Evolutionary conservation across 306 rosid genomes (phyloP).

Genomic region (Pueraria montana): DNA sequence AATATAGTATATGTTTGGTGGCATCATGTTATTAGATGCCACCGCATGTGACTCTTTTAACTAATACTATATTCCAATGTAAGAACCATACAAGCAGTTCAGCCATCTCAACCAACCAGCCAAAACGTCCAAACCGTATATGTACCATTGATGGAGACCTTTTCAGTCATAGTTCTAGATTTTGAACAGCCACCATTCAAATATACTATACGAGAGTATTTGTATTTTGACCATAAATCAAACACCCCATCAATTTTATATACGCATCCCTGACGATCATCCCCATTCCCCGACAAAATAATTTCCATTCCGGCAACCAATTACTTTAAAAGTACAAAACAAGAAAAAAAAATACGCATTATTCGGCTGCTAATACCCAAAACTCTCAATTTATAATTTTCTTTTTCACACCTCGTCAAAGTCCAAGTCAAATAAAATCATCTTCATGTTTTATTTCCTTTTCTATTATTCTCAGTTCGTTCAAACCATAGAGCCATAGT

Average conservation of each 20-base stretch:
- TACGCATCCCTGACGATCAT: neutral
- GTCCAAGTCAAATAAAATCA: conserved; percentile 50
- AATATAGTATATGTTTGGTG: neutral
- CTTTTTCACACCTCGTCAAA: conserved; percentile 23
- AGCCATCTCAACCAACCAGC: conserved; percentile 21
- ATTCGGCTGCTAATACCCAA: conserved; percentile 36
- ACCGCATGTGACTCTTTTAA: neutral
- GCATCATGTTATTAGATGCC: neutral
- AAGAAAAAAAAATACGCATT: neutral
- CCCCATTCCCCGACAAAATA: neutral
- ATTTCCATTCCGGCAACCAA: too few species aligned
- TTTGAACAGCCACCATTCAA: conserved; percentile 46
- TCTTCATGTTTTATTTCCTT: neutral
- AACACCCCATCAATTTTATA: too few species aligned
- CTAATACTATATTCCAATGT: neutral
- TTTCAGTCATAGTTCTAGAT: conserved; percentile 27
- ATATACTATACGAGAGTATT: neutral
- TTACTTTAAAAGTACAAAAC: neutral
- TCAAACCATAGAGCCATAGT: neutral
- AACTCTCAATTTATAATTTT: neutral
- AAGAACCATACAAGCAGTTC: neutral
- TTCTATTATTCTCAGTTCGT: neutral
- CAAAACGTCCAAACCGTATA: conserved; percentile 11
- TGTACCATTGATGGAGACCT: conserved; percentile 20
- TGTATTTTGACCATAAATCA: conserved; percentile 38